Base-by-base conservation (phyloP, 257 asterid genomes). In the Solanum sitiens region DNA sequence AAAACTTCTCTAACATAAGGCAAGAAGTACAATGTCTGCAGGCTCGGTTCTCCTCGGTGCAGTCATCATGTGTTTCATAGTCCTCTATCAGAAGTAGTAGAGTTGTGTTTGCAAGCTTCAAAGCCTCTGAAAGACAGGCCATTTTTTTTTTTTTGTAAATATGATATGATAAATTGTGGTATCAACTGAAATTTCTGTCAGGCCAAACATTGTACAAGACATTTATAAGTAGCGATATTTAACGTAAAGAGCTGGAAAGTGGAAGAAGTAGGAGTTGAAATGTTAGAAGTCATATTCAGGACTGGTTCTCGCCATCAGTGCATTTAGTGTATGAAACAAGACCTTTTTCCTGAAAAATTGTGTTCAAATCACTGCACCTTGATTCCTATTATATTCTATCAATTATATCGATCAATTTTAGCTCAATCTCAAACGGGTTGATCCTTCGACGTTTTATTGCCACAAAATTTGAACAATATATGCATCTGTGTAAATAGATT, bases 81-180 rank as follows among this genome's bases (percentile, higher is more conserved):
- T 68, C 53, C 74, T 67, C 88, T 65, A 70, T 30, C 21, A 68
- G 63, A 72, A 82, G 90, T 56, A 56, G 88, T 65, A 88, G 89
- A 68, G 89, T 73, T 74, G 85, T 71, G 11, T 50, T 90, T 56
- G 91, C 88, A 84, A 87, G 86, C 92, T 90, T 83, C 87, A 84
- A 88, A 82, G 89, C 44, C 59, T 76, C 88, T 12, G 86, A 37
- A 73, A 88, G 88, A 45, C 83, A 76, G 67, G 91, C 85, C 74
- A 25, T 75, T 21, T 20, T 15, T 16, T 68, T 16, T 67, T 12
- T 18, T 53, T 50, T 27, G 44, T 33, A 35, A 23, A 23, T 68
- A 25, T 61, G 25, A 40, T 50, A 5, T 21, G 16, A 56, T 59
- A 45, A 30, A 74, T 42, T 27, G 33, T 83, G n/a, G 45, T 40